phyloP scores from a whole-genome alignment of 768 basidiomycete species.

The Baorangia bicolor region DNA sequence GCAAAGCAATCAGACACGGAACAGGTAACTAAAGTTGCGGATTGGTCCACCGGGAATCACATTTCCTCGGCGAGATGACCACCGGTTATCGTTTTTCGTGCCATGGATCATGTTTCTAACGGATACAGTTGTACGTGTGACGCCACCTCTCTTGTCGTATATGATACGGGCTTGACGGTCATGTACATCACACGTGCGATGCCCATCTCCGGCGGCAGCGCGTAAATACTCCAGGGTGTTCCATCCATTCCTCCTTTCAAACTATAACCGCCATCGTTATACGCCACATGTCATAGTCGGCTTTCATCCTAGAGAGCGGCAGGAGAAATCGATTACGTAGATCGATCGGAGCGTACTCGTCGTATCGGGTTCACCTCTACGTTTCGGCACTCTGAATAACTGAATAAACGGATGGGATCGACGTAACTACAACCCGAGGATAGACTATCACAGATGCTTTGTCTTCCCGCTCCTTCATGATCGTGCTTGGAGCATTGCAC shows the following conservation, averaged over 20 bases:
- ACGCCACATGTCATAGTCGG: neutral
- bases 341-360: neutral
- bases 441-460: neutral
- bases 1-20: neutral
- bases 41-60: neutral
- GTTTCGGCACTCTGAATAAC: slow-evolving; percentile 6
- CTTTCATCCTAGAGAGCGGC: slow-evolving; percentile 12
- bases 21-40: neutral
- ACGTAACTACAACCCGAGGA: neutral
- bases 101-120: too few relatives aligned
- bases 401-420: neutral
- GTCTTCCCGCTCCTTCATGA: neutral
- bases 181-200: neutral
- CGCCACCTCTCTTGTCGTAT: neutral
- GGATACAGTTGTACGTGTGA: too few relatives aligned
- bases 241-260: neutral
- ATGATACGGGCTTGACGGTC: neutral
- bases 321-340: neutral
- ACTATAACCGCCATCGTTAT: too few relatives aligned
- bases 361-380: neutral
- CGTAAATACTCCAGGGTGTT: neutral
- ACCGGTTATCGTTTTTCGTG: neutral
- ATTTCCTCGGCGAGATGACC: neutral
- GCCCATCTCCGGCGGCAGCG: neutral
- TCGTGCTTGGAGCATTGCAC: neutral